These are phyloP conservation scores for Saccharomycopsis fibuligera DNA, from an alignment of 805 yeast genomes.

Conservation along the genomic window DNA sequence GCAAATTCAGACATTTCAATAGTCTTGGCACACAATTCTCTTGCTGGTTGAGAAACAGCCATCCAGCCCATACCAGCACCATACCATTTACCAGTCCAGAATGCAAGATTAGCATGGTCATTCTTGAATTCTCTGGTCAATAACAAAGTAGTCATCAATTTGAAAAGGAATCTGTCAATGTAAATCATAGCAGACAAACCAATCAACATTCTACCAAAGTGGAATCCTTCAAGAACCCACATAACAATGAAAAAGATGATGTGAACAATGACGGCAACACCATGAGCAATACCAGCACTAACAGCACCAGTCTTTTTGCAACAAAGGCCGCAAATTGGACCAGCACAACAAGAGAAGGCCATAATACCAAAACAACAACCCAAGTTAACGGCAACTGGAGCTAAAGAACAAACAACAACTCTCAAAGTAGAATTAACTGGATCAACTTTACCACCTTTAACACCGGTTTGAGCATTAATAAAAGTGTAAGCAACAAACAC, in stretches of 20 bases:
- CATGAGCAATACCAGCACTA: constrained; percentile 53
- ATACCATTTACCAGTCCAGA: constrained; percentile 79
- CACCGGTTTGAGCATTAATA: constrained; percentile 86
- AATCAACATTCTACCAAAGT: constrained; percentile 49
- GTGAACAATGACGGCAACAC: constrained; percentile 46
- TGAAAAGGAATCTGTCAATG: constrained; percentile 54
- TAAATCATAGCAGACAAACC: constrained; percentile 53
- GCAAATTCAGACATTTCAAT: constrained; percentile 65
- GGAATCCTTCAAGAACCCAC: constrained; percentile 65
- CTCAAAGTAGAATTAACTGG: constrained; percentile 65
- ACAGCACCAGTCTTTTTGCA: constrained; percentile 41
- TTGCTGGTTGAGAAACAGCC: constrained; percentile 51
- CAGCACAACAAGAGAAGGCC: constrained; percentile 91
- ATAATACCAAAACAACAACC: constrained; percentile 76
- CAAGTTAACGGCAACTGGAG: constrained; percentile 84
- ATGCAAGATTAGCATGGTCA: constrained; percentile 56
- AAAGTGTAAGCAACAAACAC: constrained; percentile 70
- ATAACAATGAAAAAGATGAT: constrained; percentile 52
- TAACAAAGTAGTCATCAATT: constrained; percentile 40
- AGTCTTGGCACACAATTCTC: constrained; percentile 59
- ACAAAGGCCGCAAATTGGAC: constrained; percentile 81
- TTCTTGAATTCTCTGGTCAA: constrained; percentile 58
- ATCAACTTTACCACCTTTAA: constrained; percentile 33
- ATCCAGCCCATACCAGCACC: constrained; percentile 57
- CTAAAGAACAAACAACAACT: constrained; percentile 74